Evolutionary conservation across 1,284 basidiomycete genomes (phyloP), one percentile per base, ranked within the genome.

Genomic region (Agaricales sp.): DNA sequence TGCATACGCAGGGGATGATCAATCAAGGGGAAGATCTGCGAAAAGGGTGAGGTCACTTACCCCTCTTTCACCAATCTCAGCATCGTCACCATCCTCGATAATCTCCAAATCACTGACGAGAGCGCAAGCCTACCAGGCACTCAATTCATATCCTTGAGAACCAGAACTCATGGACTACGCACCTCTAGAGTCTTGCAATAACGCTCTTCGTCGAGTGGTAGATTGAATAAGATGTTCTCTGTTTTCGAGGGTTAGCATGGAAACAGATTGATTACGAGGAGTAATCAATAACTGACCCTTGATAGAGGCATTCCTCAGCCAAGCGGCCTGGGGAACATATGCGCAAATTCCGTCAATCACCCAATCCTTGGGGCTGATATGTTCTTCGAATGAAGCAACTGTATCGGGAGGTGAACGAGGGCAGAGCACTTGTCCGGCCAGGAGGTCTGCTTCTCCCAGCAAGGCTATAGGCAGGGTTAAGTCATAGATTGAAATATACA

Each of bases 221-320:
- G 70, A 51, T 83, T 88, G 66, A 98, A 98, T 19, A 96, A 65
- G 54, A 97, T 95, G 57, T 97, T 98, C 46, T 95, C 90, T 84
- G 46, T 8, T n/a, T n/a, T n/a, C n/a, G n/a, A 48, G 14, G 35
- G n/a, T n/a, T n/a, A n/a, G n/a, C n/a, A n/a, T n/a, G n/a, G n/a
- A n/a, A n/a, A n/a, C n/a, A n/a, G n/a, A n/a, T n/a, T n/a, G n/a
- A n/a, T n/a, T n/a, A 4, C 25, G 19, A 26, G 6, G 30, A 21
- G 35, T 38, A 41, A n/a, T 18, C n/a, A 41, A 16, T 14, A 6
- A 13, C 19, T 23, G 47, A 82, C 82, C 83, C 74, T 85, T 86
- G 64, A 98, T 92, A 2, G 87, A 90, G 0, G 91, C 92, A 61
- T 96, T 96, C 50, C 92, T 82, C 26, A 96, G 74, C 90, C 90